Evolutionary conservation across 108 stramenopile genomes (phyloP), one percentile per base, ranked within the genome.

Genomic region (Cyclotella distinguenda): DNA sequence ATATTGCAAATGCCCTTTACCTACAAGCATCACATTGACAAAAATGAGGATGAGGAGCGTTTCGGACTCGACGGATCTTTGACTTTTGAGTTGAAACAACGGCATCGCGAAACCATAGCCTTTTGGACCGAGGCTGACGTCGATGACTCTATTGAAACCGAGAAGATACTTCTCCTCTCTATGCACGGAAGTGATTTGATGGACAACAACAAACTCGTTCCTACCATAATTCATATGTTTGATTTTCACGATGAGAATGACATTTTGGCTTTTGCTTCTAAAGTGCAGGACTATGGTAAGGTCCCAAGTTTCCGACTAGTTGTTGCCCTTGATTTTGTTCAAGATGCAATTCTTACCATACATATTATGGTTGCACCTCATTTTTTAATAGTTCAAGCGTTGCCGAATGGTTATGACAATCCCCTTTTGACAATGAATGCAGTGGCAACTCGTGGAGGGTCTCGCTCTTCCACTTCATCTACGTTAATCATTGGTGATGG

Each of bases 361-460:
- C n/a, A n/a, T n/a, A n/a, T n/a, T n/a, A n/a, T n/a, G n/a, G n/a
- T n/a, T n/a, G n/a, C n/a, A n/a, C n/a, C n/a, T n/a, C n/a, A n/a
- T n/a, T n/a, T n/a, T n/a, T n/a, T n/a, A n/a, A n/a, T n/a, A n/a
- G n/a, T 74, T 2, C 2, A 28, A 0, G 16, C 21, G 0, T 15
- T 74, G n/a, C 74, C 74, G n/a, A 53, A 23, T 6, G 67, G 38
- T n/a, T 59, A 54, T 11, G 50, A 60, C 32, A 74, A 74, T 55
- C 66, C 74, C 15, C 43, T 74, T 0, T 32, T 74, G 16, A 65
- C 74, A 15, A 54, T 61, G 62, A 74, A 74, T 42, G 74, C 74
- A 2, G 34, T 68, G 4, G 74, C 66, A 16, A 68, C 60, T 0
- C 18, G 44, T 25, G 55, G 53, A 26, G 23, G 60, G 32, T 69